Evolutionary conservation across 1,139 yeast species (phyloP).

Genomic region (Suhomyces wounanorum): DNA sequence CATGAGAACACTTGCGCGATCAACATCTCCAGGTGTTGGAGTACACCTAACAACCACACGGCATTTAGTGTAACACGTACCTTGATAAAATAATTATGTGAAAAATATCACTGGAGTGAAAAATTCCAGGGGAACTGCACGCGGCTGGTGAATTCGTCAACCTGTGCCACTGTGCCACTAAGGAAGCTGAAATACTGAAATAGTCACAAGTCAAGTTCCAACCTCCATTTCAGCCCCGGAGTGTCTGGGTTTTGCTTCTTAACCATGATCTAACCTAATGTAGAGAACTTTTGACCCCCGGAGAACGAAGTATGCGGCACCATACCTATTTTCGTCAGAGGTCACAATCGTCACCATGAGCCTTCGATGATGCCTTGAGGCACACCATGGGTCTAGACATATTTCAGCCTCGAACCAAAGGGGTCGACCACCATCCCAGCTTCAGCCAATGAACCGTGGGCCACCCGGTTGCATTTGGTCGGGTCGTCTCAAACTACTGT

Average conservation of each 20-base stretch:
- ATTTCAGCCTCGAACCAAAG: not conserved
- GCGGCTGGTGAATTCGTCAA: not conserved
- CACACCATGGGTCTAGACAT: not conserved
- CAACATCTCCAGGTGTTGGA: not conserved
- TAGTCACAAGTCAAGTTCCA: not conserved
- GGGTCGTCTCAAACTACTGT: too few species aligned
- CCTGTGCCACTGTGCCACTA: not conserved
- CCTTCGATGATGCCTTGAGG: not conserved
- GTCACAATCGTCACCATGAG: not conserved
- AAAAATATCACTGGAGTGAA: not conserved
- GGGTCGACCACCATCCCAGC: too few species aligned
- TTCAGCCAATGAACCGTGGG: not conserved
- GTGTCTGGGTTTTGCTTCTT: not conserved
- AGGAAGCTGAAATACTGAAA: not conserved
- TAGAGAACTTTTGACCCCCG: not conserved
- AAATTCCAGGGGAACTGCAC: not conserved
- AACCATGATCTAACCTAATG: not conserved
- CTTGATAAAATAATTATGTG: not conserved
- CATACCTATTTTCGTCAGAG: not conserved
- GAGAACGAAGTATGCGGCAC: not conserved
- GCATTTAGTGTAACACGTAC: conserved; percentile 3
- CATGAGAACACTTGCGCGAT: not conserved
- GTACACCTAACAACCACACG: conserved; percentile 7
- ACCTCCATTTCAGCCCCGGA: not conserved
- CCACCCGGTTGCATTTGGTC: not conserved